Evolutionary conservation across 2,329 filamentous ascomycete genomes (phyloP).

Genomic region (Xylaria polymorpha): DNA sequence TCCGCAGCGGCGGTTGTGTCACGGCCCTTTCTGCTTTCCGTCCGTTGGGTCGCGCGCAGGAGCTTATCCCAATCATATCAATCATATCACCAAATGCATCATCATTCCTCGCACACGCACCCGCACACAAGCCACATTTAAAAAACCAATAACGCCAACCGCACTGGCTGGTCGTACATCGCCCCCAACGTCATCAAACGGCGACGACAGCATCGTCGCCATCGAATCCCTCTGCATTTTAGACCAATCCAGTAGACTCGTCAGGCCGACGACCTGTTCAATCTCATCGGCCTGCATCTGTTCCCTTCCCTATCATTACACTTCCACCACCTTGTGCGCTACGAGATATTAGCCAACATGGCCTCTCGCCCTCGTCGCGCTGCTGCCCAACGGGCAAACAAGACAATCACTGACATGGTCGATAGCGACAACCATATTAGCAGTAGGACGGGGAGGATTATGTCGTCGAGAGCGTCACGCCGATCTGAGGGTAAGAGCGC

Average conservation of each 20-base stretch:
- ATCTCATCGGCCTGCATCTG: conserved; percentile 14
- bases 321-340: conserved; percentile 1
- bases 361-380: conserved; percentile 55
- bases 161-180: conserved; percentile 9
- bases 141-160: conserved; percentile 35
- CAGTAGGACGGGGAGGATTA: conserved; percentile 55
- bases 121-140: conserved; percentile 44
- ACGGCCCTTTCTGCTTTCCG: conserved; percentile 32
- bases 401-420: conserved; percentile 63
- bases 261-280: not conserved
- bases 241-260: conserved; percentile 21
- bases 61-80: conserved; percentile 44
- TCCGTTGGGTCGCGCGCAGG: conserved; percentile 42
- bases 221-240: conserved; percentile 7
- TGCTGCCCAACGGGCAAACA: conserved; percentile 59
- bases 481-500: conserved; percentile 61
- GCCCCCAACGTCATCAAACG: conserved; percentile 13
- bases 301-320: conserved; percentile 4
- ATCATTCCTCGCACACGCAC: conserved; percentile 29
- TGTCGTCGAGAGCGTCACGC: conserved; percentile 62
- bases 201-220: conserved; percentile 8
- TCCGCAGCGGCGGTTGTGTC: conserved; percentile 45
- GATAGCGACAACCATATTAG: conserved; percentile 58
- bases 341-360: conserved; percentile 41
- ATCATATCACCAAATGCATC: conserved; percentile 37